Evolutionary conservation across 805 yeast genomes (phyloP).

Genomic region (Teunomyces kruisii): DNA sequence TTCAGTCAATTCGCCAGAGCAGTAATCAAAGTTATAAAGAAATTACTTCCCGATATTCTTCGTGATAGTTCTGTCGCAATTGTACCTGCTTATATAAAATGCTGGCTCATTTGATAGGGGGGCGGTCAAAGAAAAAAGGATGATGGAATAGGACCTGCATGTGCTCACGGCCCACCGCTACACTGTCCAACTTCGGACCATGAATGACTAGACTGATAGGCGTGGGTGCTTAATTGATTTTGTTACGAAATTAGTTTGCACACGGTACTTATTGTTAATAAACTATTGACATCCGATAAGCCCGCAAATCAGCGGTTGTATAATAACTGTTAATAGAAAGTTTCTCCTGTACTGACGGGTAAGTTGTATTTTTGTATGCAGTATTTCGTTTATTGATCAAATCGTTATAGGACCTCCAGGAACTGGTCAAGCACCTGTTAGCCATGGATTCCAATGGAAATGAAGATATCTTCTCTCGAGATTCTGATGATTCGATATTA

Average conservation of each 20-base stretch:
- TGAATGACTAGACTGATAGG: neutral
- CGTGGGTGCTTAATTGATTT: no score
- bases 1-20: neutral
- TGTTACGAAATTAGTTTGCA: no score
- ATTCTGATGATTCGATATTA: neutral
- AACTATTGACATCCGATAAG: no score
- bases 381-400: neutral
- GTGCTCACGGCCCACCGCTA: neutral
- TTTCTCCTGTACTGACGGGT: no score
- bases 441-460: constrained; percentile 5
- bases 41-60: neutral
- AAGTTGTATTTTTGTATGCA: neutral
- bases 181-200: neutral
- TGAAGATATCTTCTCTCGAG: neutral
- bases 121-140: neutral
- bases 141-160: neutral
- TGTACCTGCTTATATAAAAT: neutral
- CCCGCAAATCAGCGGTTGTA: no score
- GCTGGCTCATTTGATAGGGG: constrained; percentile 1
- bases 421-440: neutral
- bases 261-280: no score
- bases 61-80: neutral
- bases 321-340: no score
- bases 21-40: neutral
- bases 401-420: neutral